Conservation (phyloP, 768 basidiomycete species). For the Filobasidium floriforme region DNA sequence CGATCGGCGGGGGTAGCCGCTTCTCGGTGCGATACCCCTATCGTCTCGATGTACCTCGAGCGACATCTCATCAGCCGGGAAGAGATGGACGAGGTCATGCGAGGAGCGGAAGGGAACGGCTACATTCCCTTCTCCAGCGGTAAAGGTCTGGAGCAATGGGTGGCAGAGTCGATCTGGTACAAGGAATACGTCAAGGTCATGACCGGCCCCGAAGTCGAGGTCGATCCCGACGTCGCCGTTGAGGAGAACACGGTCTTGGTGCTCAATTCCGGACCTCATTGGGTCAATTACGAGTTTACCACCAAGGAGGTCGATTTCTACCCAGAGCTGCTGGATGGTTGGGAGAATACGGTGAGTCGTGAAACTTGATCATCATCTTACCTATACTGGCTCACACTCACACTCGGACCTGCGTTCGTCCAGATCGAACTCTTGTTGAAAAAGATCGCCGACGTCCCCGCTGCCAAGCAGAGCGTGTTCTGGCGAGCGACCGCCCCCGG, state of each 20-base stretch:
- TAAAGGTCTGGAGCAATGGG: constrained; percentile 10
- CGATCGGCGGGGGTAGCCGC: constrained; percentile 7
- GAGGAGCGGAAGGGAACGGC: neutral
- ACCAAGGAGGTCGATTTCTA: neutral
- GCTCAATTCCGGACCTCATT: constrained; percentile 21
- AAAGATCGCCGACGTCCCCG: constrained; percentile 3
- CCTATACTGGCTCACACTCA: too few relatives aligned
- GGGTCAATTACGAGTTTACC: constrained; percentile 9
- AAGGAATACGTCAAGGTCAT: constrained; percentile 5
- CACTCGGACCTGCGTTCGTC: neutral
- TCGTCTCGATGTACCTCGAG: constrained; percentile 15
- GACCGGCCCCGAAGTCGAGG: neutral
- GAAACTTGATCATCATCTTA: neutral
- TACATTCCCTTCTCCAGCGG: constrained; percentile 8
- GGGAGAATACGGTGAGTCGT: constrained; percentile 11
- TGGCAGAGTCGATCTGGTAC: constrained; percentile 14
- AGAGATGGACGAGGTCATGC: constrained; percentile 13
- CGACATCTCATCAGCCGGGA: constrained; percentile 8
- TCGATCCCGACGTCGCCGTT: neutral
- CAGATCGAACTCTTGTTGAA: constrained; percentile 11
- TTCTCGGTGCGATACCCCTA: constrained; percentile 1
- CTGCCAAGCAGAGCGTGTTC: neutral
- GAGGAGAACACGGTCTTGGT: constrained; percentile 14
- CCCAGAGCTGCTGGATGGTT: constrained; percentile 9
- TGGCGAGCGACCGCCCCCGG: constrained; percentile 14